Base-by-base conservation (phyloP, 23 red algal genomes). In the Gracilaria domingensis region DNA sequence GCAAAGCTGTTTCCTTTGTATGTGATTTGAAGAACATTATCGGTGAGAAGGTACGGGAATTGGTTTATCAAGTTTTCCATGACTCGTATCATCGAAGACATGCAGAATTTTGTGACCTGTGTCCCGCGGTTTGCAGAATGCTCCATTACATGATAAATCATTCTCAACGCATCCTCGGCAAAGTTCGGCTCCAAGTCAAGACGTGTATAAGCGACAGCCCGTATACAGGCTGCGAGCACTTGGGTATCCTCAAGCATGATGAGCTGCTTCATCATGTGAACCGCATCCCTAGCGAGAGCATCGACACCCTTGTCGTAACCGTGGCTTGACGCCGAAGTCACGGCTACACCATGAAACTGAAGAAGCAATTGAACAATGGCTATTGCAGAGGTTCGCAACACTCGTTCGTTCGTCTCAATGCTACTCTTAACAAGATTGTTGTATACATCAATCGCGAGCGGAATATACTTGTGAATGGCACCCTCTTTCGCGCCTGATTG, bases 21-120 rank as follows among this genome's bases (percentile, higher is more conserved):
- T 12, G 38, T 37, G 32, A 69, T 69, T 37, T 6, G 64, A 38
- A 69, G 29, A 69, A 69, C 16, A 8, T 69, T 32, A 2, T 69
- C 64, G 7, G 64, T 69, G 4, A 69, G 2, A 69, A 38, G 64
- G 0, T 7, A 13, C 7, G 30, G 9, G 30, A 37, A 69, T 36
- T 69, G 28, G 32, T 69, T 36, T 20, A 18, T 34, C 30, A 69
- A 69, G 16, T 36, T 69, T 25, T 77, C 72, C 23, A 50, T 30
- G 4, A 77, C 12, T 50, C 35, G 38, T 25, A 42, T 77, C 72
- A 77, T 77, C 0, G 72, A 77, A 77, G 72, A 77, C 72, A 77
- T 77, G 42, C 72, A 77, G 42, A 77, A 77, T 16, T 51, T 77
- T 77, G 72, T 51, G 0, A 77, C 25, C 20, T 28, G 72, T n/a